Base-by-base conservation (phyloP, 768 basidiomycete species). In the Thelephora aurantiotincta region DNA sequence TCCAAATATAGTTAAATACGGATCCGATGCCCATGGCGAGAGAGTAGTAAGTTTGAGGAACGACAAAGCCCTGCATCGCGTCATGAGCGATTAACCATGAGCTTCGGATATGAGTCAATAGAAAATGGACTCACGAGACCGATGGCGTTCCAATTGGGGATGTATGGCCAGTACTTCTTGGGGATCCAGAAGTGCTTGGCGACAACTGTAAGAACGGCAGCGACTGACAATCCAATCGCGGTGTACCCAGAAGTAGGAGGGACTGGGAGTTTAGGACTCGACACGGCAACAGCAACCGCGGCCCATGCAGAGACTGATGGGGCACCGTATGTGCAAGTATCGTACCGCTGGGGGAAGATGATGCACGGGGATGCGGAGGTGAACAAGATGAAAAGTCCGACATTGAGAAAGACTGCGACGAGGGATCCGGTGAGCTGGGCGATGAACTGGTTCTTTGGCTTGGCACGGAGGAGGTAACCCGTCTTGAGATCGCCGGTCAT, bases 401-500 rank as follows among this genome's bases (percentile, higher is more conserved):
- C 66, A 47, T 67, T 68, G 59, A 80, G 63, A 68, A 82, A 80
- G 33, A 78, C 65, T 18, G 80, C 71, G 43, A 79, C 73, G 48
- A 77, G 64, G 18, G 77, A 65, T 45, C 79, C 78, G 51, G 64
- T 67, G 2, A 78, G 62, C 60, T 78, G 77, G 20, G 73, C 76
- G 50, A 75, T 64, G 56, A 80, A 80, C 62, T 80, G 74, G 59
- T 75, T 74, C 48, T 62, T 69, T 35, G 79, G 79, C 54, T 77
- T 80, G 11, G 77, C 73, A 45, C 79, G 67, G 20, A 80, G 69
- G 49, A 82, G 74, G 58, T 79, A 79, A 51, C 77, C 76, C n/a
- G 80, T 77, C 63, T 81, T 80, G 54, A 81, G 59, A 58, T 82
- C 80, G 48, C 77, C 72, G 42, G 73, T 74, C 80, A 82, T 80